A percentile compares a stretch with the other conserved stretches of the same genome.
These are phyloP conservation scores for Colletotrichum orbiculare DNA, from an alignment of 2,329 filamentous ascomycete genomes.

Conservation along the genomic window DNA sequence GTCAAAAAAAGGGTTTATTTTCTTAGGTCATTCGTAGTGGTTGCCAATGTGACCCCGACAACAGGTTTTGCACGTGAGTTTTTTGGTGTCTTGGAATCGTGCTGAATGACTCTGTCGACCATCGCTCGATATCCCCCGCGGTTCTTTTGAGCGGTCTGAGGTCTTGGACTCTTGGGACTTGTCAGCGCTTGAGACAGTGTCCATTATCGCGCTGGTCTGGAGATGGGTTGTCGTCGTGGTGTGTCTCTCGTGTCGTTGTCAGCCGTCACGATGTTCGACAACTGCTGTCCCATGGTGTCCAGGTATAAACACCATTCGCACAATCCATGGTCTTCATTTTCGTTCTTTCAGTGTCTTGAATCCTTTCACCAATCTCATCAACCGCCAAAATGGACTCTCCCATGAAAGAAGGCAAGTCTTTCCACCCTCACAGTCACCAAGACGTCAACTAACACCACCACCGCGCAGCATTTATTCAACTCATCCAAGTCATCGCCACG, in stretches of 20 bases:
- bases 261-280: constrained; percentile 17
- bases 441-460: not conserved
- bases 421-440: not conserved
- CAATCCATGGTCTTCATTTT: not conserved
- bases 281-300: not conserved
- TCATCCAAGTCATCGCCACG: constrained; percentile 33
- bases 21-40: constrained; percentile 36
- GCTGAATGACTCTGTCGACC: constrained; percentile 25
- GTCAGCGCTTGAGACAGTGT: constrained; percentile 6
- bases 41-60: constrained; percentile 35
- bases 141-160: not conserved
- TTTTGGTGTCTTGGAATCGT: not conserved
- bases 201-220: constrained; percentile 4
- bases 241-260: constrained; percentile 32
- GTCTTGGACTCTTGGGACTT: not conserved
- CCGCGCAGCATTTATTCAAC: constrained; percentile 32
- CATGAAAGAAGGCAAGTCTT: constrained; percentile 34
- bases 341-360: not conserved
- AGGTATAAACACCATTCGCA: constrained; percentile 2
- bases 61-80: constrained; percentile 32
- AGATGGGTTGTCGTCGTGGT: constrained; percentile 3
- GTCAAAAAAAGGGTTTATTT: constrained; percentile 24
- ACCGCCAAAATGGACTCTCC: constrained; percentile 31
- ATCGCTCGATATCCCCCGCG: not conserved
- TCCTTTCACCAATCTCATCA: not conserved